Evolutionary conservation across 176 grass and related monocot genomes (phyloP).

Genomic region (Bothriochloa decipiens): DNA sequence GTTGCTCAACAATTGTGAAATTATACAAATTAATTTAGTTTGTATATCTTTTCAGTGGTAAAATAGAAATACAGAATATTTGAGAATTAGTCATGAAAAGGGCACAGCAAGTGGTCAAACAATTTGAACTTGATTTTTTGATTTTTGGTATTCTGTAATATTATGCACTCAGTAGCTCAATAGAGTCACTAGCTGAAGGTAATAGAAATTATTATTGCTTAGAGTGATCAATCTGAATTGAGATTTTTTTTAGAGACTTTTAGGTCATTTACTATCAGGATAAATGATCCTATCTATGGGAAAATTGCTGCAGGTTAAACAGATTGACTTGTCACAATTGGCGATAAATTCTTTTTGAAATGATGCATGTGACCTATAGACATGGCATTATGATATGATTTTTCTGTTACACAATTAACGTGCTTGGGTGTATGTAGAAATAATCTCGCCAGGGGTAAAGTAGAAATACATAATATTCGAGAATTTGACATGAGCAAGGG

Average conservation of each 20-base stretch:
- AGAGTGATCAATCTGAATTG: background rate
- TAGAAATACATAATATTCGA: no score
- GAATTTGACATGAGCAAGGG: no score
- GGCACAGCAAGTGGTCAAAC: background rate
- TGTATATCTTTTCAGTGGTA: background rate
- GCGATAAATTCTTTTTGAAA: no score
- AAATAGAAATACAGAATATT: background rate
- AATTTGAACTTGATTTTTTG: slow-evolving; percentile 13
- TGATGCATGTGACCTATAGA: no score
- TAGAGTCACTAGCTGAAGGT: background rate
- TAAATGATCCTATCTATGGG: background rate
- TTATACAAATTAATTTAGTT: background rate
- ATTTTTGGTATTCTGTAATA: slow-evolving; percentile 8
- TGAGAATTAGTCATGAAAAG: background rate
- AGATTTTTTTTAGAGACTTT: background rate
- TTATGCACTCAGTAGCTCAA: background rate
- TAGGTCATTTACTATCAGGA: background rate
- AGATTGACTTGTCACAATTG: background rate
- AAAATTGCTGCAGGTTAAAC: background rate
- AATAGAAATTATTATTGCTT: background rate
- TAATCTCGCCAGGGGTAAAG: no score
- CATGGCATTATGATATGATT: no score
- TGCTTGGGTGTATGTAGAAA: no score
- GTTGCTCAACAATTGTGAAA: background rate
- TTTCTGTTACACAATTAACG: no score